Conservation (phyloP, 441 rosid species). For the Jatropha multifida region DNA sequence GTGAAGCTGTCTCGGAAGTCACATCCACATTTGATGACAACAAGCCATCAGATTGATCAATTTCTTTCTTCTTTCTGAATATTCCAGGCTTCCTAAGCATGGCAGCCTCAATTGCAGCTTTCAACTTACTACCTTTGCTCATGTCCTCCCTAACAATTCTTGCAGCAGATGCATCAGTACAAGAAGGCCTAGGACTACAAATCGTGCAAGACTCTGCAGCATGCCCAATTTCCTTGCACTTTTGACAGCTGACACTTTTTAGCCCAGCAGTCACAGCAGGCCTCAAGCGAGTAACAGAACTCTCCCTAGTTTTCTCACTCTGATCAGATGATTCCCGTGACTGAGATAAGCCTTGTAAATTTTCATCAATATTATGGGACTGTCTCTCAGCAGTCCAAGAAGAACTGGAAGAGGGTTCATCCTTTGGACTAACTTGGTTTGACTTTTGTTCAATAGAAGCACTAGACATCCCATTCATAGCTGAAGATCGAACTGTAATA, state of each 20-base stretch:
- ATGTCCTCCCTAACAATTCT: constrained; percentile 52
- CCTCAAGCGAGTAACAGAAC: constrained; percentile 44
- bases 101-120: constrained; percentile 84
- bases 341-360: constrained; percentile 49
- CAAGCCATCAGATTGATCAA: constrained; percentile 51
- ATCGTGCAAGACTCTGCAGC: constrained; percentile 49
- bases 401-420: constrained; percentile 61
- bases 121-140: constrained; percentile 56
- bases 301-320: constrained; percentile 57
- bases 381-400: constrained; percentile 55
- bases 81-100: constrained; percentile 72
- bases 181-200: constrained; percentile 45
- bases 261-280: constrained; percentile 37
- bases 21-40: constrained; percentile 40
- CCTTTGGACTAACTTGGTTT: constrained; percentile 52
- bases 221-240: constrained; percentile 62
- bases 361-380: constrained; percentile 41
- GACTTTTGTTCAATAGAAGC: constrained; percentile 47
- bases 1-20: constrained; percentile 43
- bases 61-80: constrained; percentile 57
- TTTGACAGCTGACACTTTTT: constrained; percentile 47
- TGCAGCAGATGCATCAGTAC: constrained; percentile 44
- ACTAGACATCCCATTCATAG: constrained; percentile 35
- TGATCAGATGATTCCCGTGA: constrained; percentile 54
- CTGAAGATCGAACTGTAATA: constrained; percentile 51